These are phyloP conservation scores for Dactylellina parvicollis DNA, from an alignment of 2,329 filamentous ascomycete genomes.

Conservation along the genomic window DNA sequence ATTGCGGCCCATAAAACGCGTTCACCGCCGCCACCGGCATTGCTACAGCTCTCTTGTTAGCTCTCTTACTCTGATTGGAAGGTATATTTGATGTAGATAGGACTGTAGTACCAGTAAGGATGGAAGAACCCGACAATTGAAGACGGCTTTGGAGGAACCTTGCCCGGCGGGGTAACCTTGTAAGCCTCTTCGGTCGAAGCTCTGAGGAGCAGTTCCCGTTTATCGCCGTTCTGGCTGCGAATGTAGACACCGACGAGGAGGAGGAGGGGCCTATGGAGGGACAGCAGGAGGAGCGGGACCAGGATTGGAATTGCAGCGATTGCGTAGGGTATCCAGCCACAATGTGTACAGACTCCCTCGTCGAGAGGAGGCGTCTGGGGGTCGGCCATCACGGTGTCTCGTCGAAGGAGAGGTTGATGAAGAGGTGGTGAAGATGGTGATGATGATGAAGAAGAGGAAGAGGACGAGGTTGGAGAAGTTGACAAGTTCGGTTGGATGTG, in stretches of 20 bases:
- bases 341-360: slow-evolving; percentile 39
- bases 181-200: slow-evolving; percentile 15
- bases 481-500: neutral
- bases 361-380: neutral
- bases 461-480: neutral
- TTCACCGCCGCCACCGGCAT: slow-evolving; percentile 95
- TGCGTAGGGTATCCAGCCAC: slow-evolving; percentile 26
- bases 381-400: slow-evolving; percentile 9
- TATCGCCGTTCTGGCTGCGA: slow-evolving; percentile 38
- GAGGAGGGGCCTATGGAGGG: slow-evolving; percentile 32
- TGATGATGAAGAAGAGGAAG: neutral
- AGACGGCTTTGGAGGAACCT: slow-evolving; percentile 17
- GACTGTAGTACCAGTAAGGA: slow-evolving; percentile 80
- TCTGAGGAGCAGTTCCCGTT: slow-evolving; percentile 26
- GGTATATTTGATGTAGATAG: neutral
- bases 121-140: slow-evolving; percentile 91
- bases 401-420: neutral
- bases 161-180: neutral
- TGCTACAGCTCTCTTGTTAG: slow-evolving; percentile 66
- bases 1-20: slow-evolving; percentile 96
- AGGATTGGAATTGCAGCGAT: slow-evolving; percentile 24
- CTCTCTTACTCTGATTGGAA: slow-evolving; percentile 35
- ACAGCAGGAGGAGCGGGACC: slow-evolving; percentile 27
- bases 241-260: slow-evolving; percentile 36
- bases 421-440: slow-evolving; percentile 4